phyloP scores from a whole-genome alignment of 495 filamentous ascomycete species.

The Penicillium lagena region DNA sequence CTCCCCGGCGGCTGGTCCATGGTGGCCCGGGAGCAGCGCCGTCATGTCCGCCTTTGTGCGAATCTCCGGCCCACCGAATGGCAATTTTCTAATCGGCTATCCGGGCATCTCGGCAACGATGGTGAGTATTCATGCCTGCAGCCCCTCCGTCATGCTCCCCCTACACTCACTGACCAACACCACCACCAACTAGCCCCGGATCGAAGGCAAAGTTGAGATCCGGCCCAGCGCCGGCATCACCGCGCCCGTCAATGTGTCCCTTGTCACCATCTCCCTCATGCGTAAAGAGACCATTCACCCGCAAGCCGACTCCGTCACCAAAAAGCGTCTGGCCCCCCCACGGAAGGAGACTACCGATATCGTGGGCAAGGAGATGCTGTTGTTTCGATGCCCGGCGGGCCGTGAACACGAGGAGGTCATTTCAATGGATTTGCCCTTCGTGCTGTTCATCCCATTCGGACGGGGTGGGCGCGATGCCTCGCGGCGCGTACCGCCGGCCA shows the following conservation, averaged over 20 bases:
- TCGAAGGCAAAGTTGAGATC: conserved; percentile 98
- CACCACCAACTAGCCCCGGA: conserved; percentile 66
- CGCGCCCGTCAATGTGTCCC: conserved; percentile 82
- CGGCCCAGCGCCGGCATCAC: conserved; percentile 76
- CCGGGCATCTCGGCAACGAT: conserved; percentile 96
- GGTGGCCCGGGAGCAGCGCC: conserved; percentile 35
- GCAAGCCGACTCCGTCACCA: conserved; percentile 85
- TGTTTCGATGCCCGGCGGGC: conserved; percentile 79
- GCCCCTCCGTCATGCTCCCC: neutral
- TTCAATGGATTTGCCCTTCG: conserved; percentile 96
- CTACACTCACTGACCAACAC: neutral
- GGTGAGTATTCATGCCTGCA: conserved; percentile 45
- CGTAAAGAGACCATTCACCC: conserved; percentile 95
- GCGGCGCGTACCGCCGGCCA: conserved; percentile 83
- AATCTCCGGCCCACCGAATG: conserved; percentile 95
- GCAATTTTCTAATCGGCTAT: conserved; percentile 93
- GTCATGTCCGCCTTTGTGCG: conserved; percentile 88
- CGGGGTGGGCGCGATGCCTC: conserved; percentile 83
- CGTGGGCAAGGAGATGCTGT: conserved; percentile 89
- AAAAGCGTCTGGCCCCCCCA: conserved; percentile 86
- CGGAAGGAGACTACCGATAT: conserved; percentile 86
- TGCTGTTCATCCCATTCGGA: conserved; percentile 94
- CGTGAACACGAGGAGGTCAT: conserved; percentile 82
- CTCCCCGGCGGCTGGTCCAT: conserved; percentile 32
- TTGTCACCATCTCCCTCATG: conserved; percentile 90